These are phyloP conservation scores for Collybiopsis confluens DNA, from an alignment of 768 basidiomycete species.

Conservation along the genomic window DNA sequence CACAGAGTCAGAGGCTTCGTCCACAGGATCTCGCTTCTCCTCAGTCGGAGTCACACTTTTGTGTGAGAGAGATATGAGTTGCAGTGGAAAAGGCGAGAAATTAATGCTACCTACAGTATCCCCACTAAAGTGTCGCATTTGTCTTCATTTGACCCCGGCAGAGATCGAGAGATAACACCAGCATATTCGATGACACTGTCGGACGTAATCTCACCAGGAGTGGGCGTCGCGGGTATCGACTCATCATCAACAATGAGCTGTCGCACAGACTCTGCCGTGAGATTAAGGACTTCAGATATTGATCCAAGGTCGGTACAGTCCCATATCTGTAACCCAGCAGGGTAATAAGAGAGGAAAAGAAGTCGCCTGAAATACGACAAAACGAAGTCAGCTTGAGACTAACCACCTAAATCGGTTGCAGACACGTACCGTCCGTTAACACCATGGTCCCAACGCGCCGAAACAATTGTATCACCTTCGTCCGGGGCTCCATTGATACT, in stretches of 20 bases:
- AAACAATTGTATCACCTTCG: slow-evolving; percentile 32
- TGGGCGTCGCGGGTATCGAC: background rate
- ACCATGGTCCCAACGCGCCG: slow-evolving; percentile 42
- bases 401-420: slow-evolving; percentile 13
- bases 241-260: slow-evolving; percentile 4
- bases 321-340: slow-evolving; percentile 54
- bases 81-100: background rate
- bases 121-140: background rate
- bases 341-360: slow-evolving; percentile 48
- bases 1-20: slow-evolving; percentile 5
- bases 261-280: slow-evolving; percentile 17
- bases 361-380: slow-evolving; percentile 29
- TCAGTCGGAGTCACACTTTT: slow-evolving; percentile 6
- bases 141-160: background rate
- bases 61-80: background rate
- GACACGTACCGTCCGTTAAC: slow-evolving; percentile 8
- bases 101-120: background rate
- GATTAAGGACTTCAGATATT: slow-evolving; percentile 50
- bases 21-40: slow-evolving; percentile 1
- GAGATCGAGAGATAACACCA: background rate
- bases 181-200: slow-evolving; percentile 2
- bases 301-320: slow-evolving; percentile 48
- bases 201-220: background rate
- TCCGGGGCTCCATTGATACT: slow-evolving; percentile 10
- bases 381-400: background rate